These are phyloP conservation scores for Dichomitus squalens DNA, from an alignment of 1,284 basidiomycete genomes.

Conservation along the genomic window DNA sequence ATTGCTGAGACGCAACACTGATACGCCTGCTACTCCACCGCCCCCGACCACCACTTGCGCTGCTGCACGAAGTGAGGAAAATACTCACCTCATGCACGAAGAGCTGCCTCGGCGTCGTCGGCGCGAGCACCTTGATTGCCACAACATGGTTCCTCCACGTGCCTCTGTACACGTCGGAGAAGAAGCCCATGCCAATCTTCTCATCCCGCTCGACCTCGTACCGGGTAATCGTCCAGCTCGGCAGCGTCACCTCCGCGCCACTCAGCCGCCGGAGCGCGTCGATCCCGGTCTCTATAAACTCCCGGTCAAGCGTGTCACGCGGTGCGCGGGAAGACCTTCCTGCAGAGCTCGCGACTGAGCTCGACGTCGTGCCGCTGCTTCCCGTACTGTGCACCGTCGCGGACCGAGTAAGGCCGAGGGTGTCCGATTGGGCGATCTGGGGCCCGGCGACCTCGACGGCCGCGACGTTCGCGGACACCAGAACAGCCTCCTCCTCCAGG, in stretches of 20 bases:
- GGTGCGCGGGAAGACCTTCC: conserved; percentile 5
- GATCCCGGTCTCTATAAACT: conserved; percentile 51
- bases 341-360: conserved; percentile 15
- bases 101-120: conserved; percentile 38
- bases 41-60: neutral
- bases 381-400: conserved; percentile 23
- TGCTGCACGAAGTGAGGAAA: neutral
- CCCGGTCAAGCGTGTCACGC: conserved; percentile 41
- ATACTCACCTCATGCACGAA: conserved; percentile 38
- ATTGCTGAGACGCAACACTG: too few relatives aligned
- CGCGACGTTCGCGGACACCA: conserved; percentile 5
- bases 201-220: conserved; percentile 66
- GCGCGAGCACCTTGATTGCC: conserved; percentile 48
- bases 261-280: conserved; percentile 51
- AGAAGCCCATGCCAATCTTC: conserved; percentile 69
- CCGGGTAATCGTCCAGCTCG: conserved; percentile 75
- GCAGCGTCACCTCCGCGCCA: conserved; percentile 41
- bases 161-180: conserved; percentile 71
- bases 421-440: neutral
- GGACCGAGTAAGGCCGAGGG: conserved; percentile 20
- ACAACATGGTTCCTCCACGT: conserved; percentile 62
- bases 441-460: neutral
- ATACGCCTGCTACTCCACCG: too few relatives aligned
- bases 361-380: conserved; percentile 14
- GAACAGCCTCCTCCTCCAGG: conserved; percentile 12